Base-by-base conservation (phyloP, 805 yeast species). In the Sugiyamaella boreocaroliniensis region DNA sequence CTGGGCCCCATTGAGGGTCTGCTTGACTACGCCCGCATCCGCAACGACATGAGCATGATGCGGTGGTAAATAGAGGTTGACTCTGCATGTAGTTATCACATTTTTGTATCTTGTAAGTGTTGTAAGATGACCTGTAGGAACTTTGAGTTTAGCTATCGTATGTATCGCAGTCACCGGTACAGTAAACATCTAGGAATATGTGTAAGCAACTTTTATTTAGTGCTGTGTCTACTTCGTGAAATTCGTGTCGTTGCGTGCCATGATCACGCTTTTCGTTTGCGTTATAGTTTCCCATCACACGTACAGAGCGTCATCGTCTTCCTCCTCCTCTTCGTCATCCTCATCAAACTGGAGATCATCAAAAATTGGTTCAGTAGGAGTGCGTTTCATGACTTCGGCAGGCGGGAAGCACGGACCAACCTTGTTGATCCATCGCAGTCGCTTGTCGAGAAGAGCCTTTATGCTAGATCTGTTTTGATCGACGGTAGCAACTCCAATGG, bases 371-470 rank as follows among this genome's bases (percentile, higher is more conserved):
- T 76, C 80, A 15, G 66, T 67, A 1, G 97, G 96, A 52, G 85
- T 81, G 20, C 93, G 71, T 66, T 86, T 79, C 90, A 89, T 88
- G 44, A 80, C 71, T 57, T 83, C 81, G 2, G 76, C 71, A 22
- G 83, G 76, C 54, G 72, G 74, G 70, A 93, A 93, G 49, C 92
- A 76, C 34, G 90, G 89, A 1, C 98, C 98, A 57, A 93, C 88
- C 65, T 84, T 87, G 19, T 77, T 78, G 40, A 90, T 85, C 99
- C 99, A 93, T 61, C 93, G 81, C 51, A 68, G 72, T 50, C 98
- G 79, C 71, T 93, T 93, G 58, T 92, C 97, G 57, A 49, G 48
- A 34, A 49, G 40, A 16, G 48, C 14, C 63, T 64, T 18, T 62
- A 57, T 20, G 52, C 56, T 19, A 61, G 61, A 47, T 51, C 50